phyloP scores from a whole-genome alignment of 768 basidiomycete species.

The Boletus sp. region DNA sequence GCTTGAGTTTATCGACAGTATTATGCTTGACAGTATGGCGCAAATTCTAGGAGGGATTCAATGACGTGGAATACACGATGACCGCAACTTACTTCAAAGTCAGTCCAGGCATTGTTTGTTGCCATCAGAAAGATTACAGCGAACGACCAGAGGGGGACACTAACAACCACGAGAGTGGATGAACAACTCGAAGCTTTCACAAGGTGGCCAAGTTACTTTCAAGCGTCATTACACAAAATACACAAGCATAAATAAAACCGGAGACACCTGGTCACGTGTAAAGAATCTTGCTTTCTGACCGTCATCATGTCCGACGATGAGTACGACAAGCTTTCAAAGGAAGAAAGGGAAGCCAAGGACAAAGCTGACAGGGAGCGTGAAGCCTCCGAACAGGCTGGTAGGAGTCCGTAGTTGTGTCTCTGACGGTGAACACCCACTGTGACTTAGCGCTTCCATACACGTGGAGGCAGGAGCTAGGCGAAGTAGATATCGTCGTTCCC shows the following conservation, averaged over 20 bases:
- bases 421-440: conserved; percentile 13
- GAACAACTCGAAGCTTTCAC: conserved; percentile 6
- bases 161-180: conserved; percentile 10
- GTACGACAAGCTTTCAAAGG: conserved; percentile 72
- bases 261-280: conserved; percentile 24
- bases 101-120: conserved; percentile 57
- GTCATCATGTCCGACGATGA: conserved; percentile 44
- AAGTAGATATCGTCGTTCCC: conserved; percentile 78
- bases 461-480: conserved; percentile 88
- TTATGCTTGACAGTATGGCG: conserved; percentile 70
- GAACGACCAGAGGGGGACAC: conserved; percentile 3
- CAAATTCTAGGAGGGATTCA: conserved; percentile 48
- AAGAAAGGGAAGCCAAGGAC: conserved; percentile 74
- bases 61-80: conserved; percentile 8
- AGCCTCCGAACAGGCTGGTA: conserved; percentile 80
- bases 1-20: conserved; percentile 84
- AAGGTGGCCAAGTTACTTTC: conserved; percentile 15
- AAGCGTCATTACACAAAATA: conserved; percentile 23
- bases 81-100: conserved; percentile 61
- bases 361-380: conserved; percentile 66
- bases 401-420: conserved; percentile 27
- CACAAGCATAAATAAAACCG: conserved; percentile 33
- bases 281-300: conserved; percentile 19
- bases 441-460: conserved; percentile 76
- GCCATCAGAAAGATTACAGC: conserved; percentile 46